Evolutionary conservation across 2,329 filamentous ascomycete species (phyloP).

Genomic region (Aspergillus neoniger): DNA sequence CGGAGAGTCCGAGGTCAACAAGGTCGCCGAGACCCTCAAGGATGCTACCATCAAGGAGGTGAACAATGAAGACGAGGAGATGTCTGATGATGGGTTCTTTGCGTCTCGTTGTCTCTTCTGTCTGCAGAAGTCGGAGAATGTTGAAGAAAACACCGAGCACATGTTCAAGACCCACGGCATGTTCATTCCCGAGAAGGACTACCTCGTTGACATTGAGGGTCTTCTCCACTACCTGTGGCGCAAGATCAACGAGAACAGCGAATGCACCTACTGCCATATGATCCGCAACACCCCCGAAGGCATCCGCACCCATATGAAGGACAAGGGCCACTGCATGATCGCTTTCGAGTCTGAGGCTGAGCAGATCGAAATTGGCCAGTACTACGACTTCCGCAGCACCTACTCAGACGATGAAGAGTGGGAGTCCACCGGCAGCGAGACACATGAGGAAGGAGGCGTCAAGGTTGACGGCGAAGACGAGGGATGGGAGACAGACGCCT

Average conservation of each 20-base stretch:
- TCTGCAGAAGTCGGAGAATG: slow-evolving; percentile 76
- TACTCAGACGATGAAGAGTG: slow-evolving; percentile 79
- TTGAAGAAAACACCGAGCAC: slow-evolving; percentile 76
- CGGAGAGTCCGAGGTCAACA: slow-evolving; percentile 72
- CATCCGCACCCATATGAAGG: slow-evolving; percentile 94
- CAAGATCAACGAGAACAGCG: slow-evolving; percentile 76
- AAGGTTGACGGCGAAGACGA: slow-evolving; percentile 64
- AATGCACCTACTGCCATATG: slow-evolving; percentile 88
- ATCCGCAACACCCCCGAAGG: slow-evolving; percentile 74
- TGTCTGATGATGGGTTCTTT: slow-evolving; percentile 49
- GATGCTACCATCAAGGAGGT: slow-evolving; percentile 59
- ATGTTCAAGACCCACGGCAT: slow-evolving; percentile 94
- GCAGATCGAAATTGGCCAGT: slow-evolving; percentile 91
- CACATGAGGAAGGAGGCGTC: slow-evolving; percentile 58
- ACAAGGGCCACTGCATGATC: slow-evolving; percentile 96
- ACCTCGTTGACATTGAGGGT: slow-evolving; percentile 78
- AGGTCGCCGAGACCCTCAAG: slow-evolving; percentile 76
- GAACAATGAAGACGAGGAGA: slow-evolving; percentile 45
- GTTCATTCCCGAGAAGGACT: slow-evolving; percentile 90
- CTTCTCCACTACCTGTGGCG: slow-evolving; percentile 75
- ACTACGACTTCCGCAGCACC: slow-evolving; percentile 94
- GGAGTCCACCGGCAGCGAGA: slow-evolving; percentile 49
- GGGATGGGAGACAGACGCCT: slow-evolving; percentile 95
- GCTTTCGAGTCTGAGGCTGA: slow-evolving; percentile 86
- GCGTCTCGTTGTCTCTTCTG: slow-evolving; percentile 79